phyloP scores from a whole-genome alignment of 371 early-diverging fungal species.

The Mortierella polycephala region DNA sequence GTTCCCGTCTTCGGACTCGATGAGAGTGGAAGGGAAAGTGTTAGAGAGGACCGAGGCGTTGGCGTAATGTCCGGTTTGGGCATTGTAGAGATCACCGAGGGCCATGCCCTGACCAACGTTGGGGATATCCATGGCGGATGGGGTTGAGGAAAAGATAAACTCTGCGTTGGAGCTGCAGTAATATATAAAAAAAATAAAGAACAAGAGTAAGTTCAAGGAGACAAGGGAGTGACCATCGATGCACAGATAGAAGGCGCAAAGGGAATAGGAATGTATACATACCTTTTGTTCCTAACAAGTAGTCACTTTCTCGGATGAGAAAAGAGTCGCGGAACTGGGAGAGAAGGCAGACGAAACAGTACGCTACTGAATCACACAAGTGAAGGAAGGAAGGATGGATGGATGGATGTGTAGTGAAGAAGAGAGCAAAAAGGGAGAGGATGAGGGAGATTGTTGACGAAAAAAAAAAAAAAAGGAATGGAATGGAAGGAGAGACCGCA shows the following conservation, averaged over 20 bases:
- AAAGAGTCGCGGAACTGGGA: background rate
- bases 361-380: slow-evolving; percentile 1
- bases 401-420: slow-evolving; percentile 1
- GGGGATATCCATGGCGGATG: slow-evolving; percentile 23
- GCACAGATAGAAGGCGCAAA: background rate
- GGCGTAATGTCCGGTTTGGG: slow-evolving; percentile 16
- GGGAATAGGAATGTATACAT: background rate
- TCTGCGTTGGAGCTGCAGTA: background rate
- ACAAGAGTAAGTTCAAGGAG: slow-evolving; percentile 3
- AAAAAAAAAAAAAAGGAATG: no score
- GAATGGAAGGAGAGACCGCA: background rate
- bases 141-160: slow-evolving; percentile 1
- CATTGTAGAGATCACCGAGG: slow-evolving; percentile 16
- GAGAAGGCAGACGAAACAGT: slow-evolving; percentile 2
- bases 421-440: no score
- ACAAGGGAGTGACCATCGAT: slow-evolving; percentile 2
- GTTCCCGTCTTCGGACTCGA: slow-evolving; percentile 14
- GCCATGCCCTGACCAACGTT: slow-evolving; percentile 24
- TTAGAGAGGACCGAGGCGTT: slow-evolving; percentile 12
- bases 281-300: slow-evolving; percentile 2
- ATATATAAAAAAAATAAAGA: background rate
- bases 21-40: slow-evolving; percentile 1
- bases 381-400: background rate
- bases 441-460: no score
- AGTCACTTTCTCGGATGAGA: slow-evolving; percentile 1